Evolutionary conservation across 345 rosid species (phyloP).

Genomic region (Acer negundo): DNA sequence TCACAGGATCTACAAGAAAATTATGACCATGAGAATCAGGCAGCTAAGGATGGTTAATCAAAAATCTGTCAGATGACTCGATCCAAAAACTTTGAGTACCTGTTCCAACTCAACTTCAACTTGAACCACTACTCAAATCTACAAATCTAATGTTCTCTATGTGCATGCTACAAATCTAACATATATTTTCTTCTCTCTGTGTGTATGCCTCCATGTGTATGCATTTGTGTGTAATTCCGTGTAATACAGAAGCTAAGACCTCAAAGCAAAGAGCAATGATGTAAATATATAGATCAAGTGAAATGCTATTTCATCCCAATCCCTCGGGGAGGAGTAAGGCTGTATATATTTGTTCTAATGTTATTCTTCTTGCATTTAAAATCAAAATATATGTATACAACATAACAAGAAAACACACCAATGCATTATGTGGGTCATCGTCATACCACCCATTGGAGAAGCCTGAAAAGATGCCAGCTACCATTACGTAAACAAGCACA

Average conservation of each 20-base stretch:
- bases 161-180: not conserved
- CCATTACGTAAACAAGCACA: conserved; percentile 92
- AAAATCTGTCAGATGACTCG: not conserved
- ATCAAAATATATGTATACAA: no score
- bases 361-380: not conserved
- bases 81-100: not conserved
- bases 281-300: no score
- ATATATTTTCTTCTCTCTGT: no score
- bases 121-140: not conserved
- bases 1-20: not conserved
- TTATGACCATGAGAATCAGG: not conserved
- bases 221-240: not conserved
- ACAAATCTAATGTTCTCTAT: not conserved
- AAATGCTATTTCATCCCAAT: not conserved
- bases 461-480: conserved; percentile 86
- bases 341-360: not conserved
- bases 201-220: not conserved
- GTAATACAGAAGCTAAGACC: not conserved
- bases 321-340: not conserved
- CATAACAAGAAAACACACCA: conserved; percentile 40
- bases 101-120: not conserved
- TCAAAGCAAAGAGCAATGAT: no score
- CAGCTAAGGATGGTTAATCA: not conserved
- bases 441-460: conserved; percentile 93
- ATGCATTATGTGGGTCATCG: conserved; percentile 59